A percentile compares a stretch with the other conserved stretches of the same genome.
phyloP scores from a whole-genome alignment of 495 filamentous ascomycete species.

The Aspergillus carlsbadensis region DNA sequence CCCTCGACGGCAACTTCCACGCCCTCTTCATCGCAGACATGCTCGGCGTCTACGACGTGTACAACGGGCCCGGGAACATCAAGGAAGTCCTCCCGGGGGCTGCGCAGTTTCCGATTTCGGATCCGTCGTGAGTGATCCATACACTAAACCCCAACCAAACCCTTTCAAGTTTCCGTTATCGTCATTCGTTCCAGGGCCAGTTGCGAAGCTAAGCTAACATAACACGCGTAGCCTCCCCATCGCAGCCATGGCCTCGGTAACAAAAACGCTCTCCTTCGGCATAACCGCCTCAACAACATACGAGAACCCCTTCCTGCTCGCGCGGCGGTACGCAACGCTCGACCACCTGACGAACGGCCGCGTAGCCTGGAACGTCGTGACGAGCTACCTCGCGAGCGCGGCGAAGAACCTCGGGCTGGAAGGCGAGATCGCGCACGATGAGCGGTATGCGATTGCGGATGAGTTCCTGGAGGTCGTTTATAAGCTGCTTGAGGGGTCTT shows the following conservation, averaged over 20 bases:
- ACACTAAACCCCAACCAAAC: no score
- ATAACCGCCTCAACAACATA: slow-evolving; percentile 68
- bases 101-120: slow-evolving; percentile 67
- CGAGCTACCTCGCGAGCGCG: slow-evolving; percentile 63
- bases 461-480: slow-evolving; percentile 69
- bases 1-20: slow-evolving; percentile 52
- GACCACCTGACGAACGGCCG: slow-evolving; percentile 67
- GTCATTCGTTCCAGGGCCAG: no score
- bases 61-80: slow-evolving; percentile 39
- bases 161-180: no score
- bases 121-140: slow-evolving; percentile 43
- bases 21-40: slow-evolving; percentile 57
- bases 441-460: slow-evolving; percentile 64
- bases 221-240: slow-evolving; percentile 23
- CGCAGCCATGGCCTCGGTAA: slow-evolving; percentile 48
- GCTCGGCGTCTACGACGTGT: slow-evolving; percentile 55
- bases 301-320: slow-evolving; percentile 66
- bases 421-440: slow-evolving; percentile 62
- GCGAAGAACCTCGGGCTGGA: slow-evolving; percentile 59
- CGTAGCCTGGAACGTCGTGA: slow-evolving; percentile 68
- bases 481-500: slow-evolving; percentile 66
- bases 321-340: slow-evolving; percentile 61
- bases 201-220: no score
- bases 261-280: slow-evolving; percentile 63
- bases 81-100: slow-evolving; percentile 59